Base-by-base conservation (phyloP, 257 asterid genomes). In the Buddleja alternifolia region DNA sequence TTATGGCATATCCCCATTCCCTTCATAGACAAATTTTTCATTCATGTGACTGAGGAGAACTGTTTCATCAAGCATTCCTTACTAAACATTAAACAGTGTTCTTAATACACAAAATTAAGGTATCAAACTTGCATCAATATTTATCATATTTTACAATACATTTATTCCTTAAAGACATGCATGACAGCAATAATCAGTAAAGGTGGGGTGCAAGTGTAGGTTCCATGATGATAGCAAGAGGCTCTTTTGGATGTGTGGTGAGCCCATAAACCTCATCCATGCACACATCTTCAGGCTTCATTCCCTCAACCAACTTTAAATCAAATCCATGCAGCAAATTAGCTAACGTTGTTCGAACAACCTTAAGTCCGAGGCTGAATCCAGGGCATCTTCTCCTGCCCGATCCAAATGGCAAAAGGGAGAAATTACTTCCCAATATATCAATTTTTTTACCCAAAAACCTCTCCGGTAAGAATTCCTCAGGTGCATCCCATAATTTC, bases 301-400 rank as follows among this genome's bases (percentile, higher is more conserved):
- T 65, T 0, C 71, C 77, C 7, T 42, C 60, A 4, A 29, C 66
- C 63, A 83, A 46, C 39, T 67, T 77, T 72, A 71, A 12, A 50
- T 74, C 66, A 46, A 77, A 80, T 56, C 82, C 82, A 66, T 73
- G 82, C 45, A 82, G 3, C 77, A 79, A 73, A 67, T 78, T 78
- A 32, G 78, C 78, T 55, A 66, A 62, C 14, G 56, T 64, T 19
- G 76, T 59, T 36, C 80, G 80, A 6, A 75, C 72, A 14, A 67
- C 20, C 63, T 71, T 63, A 4, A 79, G 75, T 57, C 75, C 76
- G 2, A 75, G 76, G 37, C 57, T 72, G 67, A 48, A 57, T 6
- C 72, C 76, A 0, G 73, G 76, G 55, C 78, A 74, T 8, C 63
- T 52, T 21, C 82, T 50, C 32, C 76, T 16, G 8, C 82, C 76